phyloP scores from a whole-genome alignment of 768 basidiomycete genomes.

The Agaricus subrufescens region DNA sequence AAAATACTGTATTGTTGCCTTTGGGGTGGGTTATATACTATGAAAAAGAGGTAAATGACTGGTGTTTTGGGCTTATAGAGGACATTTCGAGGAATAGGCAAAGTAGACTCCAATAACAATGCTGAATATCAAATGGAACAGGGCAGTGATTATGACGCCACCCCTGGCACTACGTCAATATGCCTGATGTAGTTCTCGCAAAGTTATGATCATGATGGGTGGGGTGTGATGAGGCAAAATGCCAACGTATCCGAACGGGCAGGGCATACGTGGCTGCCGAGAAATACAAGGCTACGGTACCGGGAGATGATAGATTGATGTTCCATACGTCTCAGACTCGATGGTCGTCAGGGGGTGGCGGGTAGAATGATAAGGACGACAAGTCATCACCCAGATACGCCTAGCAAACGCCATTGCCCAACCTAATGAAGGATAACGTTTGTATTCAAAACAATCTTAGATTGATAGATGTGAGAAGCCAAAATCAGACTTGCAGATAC shows the following conservation, averaged over 20 bases:
- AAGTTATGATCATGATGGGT: slow-evolving; percentile 19
- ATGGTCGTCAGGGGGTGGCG: background rate
- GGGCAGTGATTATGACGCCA: slow-evolving; percentile 27
- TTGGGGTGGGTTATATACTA: too few species aligned
- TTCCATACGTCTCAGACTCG: slow-evolving; percentile 15
- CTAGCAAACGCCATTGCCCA: slow-evolving; percentile 39
- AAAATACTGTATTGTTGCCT: too few species aligned
- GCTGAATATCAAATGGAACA: slow-evolving; percentile 43
- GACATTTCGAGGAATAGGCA: slow-evolving; percentile 23
- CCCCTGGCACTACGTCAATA: slow-evolving; percentile 28
- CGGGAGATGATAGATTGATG: slow-evolving; percentile 23
- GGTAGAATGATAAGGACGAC: slow-evolving; percentile 37
- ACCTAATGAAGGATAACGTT: slow-evolving; percentile 34
- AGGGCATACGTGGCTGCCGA: slow-evolving; percentile 44
- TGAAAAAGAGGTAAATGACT: too few species aligned
- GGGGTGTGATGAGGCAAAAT: background rate
- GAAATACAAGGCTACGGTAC: slow-evolving; percentile 41
- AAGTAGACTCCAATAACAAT: slow-evolving; percentile 44
- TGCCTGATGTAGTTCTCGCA: slow-evolving; percentile 37
- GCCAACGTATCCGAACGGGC: background rate
- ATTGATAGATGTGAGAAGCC: background rate
- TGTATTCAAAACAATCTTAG: background rate
- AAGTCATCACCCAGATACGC: slow-evolving; percentile 42
- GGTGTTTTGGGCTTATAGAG: too few species aligned
- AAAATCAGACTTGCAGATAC: slow-evolving; percentile 41